Evolutionary conservation across 140 eudicot genomes (phyloP).

Genomic region (Senecio squalidus): DNA sequence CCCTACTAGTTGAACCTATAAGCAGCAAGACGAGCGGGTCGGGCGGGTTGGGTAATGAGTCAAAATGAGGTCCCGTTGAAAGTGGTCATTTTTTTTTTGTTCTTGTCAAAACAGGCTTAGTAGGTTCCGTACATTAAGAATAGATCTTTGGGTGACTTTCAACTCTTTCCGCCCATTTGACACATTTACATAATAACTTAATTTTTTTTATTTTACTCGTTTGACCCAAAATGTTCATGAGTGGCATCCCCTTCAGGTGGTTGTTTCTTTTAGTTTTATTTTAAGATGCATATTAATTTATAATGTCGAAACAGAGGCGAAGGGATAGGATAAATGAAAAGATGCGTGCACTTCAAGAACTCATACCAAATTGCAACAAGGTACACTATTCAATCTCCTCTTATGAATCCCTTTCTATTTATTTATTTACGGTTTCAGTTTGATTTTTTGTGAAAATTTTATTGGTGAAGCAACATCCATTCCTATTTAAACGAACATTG

Average conservation of each 20-base stretch:
- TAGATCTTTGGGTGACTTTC: background rate
- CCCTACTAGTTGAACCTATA: background rate
- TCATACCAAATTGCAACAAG: conserved; percentile 97
- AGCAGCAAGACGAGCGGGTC: background rate
- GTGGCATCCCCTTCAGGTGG: background rate
- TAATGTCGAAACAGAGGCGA: conserved; percentile 68
- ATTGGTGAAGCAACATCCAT: background rate
- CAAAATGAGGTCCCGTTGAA: background rate
- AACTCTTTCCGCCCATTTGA: background rate
- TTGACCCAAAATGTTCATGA: background rate
- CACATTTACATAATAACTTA: background rate
- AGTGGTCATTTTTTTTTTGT: background rate
- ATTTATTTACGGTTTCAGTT: background rate
- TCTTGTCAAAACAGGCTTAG: background rate
- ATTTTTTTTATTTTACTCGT: background rate
- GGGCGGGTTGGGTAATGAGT: background rate
- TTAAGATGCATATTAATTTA: background rate
- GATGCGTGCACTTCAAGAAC: conserved; percentile 95
- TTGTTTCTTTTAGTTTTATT: background rate
- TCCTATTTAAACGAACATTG: background rate
- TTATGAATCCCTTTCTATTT: background rate
- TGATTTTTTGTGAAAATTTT: conserved; percentile 3
- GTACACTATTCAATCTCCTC: conserved; percentile 27
- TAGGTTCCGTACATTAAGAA: background rate
- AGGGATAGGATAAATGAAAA: conserved; percentile 93